Conservation (phyloP, 768 basidiomycete species). For the Amanita subjunquillea region DNA sequence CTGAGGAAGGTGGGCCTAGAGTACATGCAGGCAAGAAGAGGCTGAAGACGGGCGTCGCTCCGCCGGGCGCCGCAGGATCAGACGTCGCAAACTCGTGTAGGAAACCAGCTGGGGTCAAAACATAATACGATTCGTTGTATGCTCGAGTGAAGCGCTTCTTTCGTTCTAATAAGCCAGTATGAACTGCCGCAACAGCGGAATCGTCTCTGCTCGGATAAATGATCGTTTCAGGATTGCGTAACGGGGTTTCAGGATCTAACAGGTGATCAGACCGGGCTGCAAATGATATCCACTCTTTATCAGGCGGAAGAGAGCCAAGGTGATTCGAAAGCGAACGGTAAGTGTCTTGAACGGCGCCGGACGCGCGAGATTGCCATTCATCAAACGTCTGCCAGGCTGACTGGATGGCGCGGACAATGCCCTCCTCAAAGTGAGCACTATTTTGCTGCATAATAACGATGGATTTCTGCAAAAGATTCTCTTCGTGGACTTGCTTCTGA, state of each 20-base stretch:
- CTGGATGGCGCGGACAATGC: constrained; percentile 89
- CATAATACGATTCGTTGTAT: constrained; percentile 81
- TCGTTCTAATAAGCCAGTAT: constrained; percentile 84
- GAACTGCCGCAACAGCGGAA: constrained; percentile 73
- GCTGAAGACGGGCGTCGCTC: constrained; percentile 61
- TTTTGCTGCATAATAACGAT: constrained; percentile 98
- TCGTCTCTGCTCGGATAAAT: constrained; percentile 89
- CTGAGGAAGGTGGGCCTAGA: constrained; percentile 77
- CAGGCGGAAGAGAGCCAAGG: constrained; percentile 75
- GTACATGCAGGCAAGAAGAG: constrained; percentile 94
- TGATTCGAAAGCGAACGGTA: constrained; percentile 60
- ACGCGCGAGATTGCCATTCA: constrained; percentile 85
- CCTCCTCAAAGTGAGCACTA: constrained; percentile 93
- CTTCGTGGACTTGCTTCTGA: constrained; percentile 89
- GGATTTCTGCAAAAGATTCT: constrained; percentile 95
- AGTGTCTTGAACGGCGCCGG: constrained; percentile 59
- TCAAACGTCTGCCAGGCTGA: constrained; percentile 97
- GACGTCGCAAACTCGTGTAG: constrained; percentile 83
- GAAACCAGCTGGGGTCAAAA: constrained; percentile 93
- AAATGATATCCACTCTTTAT: constrained; percentile 94
- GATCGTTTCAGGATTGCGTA: constrained; percentile 69
- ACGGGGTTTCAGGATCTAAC: constrained; percentile 92
- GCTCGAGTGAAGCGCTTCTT: constrained; percentile 90
- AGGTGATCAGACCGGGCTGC: constrained; percentile 90
- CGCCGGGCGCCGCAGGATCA: constrained; percentile 47